Base-by-base conservation (phyloP, 1,284 basidiomycete genomes). In the Ustilago bromivora region DNA sequence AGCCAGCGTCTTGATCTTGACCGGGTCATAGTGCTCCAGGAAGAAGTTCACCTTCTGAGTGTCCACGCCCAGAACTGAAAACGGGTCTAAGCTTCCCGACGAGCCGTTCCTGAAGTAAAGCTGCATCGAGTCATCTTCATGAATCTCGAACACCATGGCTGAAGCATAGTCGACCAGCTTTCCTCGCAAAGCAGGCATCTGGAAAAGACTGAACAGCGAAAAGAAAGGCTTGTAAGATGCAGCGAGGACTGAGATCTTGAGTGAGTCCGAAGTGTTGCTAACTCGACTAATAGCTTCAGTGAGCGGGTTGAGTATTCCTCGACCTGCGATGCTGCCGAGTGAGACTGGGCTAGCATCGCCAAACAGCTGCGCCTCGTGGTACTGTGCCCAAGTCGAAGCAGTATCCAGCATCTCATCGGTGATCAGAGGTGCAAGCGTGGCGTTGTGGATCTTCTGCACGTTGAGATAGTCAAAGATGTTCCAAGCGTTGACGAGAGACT, bases 151-250 rank as follows among this genome's bases (percentile, higher is more conserved):
- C 52, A 91, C 91, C 56, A 93, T 86, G 23, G 92, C 91, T 55
- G 92, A 92, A 1, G 92, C 92, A 81, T 90, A 95, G 87, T 94
- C 90, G 81, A 94, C 93, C 91, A 81, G 61, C 40, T 63, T 86
- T 38, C 47, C 54, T 61, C 68, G 35, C 38, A 83, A 49, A 0
- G 49, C 36, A 6, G 58, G 57, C 34, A 82, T 64, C 38, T 69
- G 66, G 62, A 77, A 63, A 87, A 93, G 90, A 86, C 92, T 90
- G 90, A 94, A 92, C 84, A 95, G 89, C 15, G 93, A 93, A 81
- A 95, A 91, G 90, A 95, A 93, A 35, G 94, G 92, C 87, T 95
- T 94, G 89, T 95, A 95, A 76, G 92, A 92, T 28, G 92, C 92
- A 85, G 69, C 78, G 81, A 93, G 89, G 75, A 94, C 87, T 84